phyloP scores from a whole-genome alignment of 2,329 filamentous ascomycete genomes.

The Colletotrichum coccodes region DNA sequence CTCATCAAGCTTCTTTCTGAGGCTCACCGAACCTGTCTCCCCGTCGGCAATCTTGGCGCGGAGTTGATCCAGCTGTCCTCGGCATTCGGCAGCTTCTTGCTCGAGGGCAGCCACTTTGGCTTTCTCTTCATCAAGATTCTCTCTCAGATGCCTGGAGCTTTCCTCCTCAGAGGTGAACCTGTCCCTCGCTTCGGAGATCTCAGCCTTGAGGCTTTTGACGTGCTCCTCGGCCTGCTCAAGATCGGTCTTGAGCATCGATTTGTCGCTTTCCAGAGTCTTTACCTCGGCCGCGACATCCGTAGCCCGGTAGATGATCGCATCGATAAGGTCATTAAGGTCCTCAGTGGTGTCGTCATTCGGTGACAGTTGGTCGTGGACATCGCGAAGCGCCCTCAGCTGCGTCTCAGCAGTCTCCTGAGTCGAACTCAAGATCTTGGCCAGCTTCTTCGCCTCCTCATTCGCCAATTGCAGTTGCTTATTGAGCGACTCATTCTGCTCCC shows the following conservation, averaged over 20 bases:
- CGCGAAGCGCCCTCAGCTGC: conserved; percentile 65
- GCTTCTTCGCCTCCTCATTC: conserved; percentile 62
- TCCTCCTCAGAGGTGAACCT: conserved; percentile 63
- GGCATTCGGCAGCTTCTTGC: conserved; percentile 69
- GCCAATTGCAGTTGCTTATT: conserved; percentile 66
- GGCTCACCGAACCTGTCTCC: conserved; percentile 82
- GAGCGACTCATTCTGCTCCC: conserved; percentile 68
- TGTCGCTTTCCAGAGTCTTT: conserved; percentile 68
- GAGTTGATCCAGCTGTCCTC: conserved; percentile 74
- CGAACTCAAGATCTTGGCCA: conserved; percentile 61
- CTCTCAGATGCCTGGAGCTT: conserved; percentile 60
- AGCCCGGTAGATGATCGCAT: conserved; percentile 67
- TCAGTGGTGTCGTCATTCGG: conserved; percentile 62
- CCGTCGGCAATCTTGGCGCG: conserved; percentile 81
- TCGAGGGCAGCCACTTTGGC: conserved; percentile 66
- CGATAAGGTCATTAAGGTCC: conserved; percentile 67
- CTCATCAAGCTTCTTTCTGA: conserved; percentile 79
- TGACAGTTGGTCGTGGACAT: conserved; percentile 68
- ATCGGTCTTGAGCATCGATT: conserved; percentile 70
- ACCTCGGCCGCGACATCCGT: conserved; percentile 69
- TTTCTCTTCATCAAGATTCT: conserved; percentile 63
- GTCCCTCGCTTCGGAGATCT: conserved; percentile 65
- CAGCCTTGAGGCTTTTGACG: conserved; percentile 64
- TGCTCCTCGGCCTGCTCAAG: conserved; percentile 68
- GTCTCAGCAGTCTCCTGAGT: conserved; percentile 62